Percentiles rank a stretch among this genome's conserved stretches.
phyloP scores from a whole-genome alignment of 148 eudicot species.

The Polygonum aviculare region DNA sequence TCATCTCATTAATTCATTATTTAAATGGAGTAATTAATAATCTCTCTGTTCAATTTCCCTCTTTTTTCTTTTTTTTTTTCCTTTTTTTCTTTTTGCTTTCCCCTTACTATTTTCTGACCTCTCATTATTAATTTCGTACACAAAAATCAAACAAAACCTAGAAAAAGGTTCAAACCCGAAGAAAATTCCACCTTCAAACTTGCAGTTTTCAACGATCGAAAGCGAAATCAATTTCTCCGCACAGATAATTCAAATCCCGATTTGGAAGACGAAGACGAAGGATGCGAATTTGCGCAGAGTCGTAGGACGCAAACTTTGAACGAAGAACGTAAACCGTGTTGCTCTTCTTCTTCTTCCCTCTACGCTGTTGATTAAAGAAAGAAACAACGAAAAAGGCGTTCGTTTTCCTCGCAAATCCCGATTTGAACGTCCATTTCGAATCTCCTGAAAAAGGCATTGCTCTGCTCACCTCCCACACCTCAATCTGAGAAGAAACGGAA shows the following conservation, averaged over 20 bases:
- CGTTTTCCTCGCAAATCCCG: not conserved
- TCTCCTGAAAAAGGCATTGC: not conserved
- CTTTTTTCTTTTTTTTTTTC: not conserved
- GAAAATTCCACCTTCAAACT: not conserved
- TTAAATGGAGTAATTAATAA: not conserved
- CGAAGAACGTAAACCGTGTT: not conserved
- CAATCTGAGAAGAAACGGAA: not conserved
- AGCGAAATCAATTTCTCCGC: not conserved
- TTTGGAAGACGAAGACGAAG: not conserved
- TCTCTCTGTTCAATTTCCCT: not conserved
- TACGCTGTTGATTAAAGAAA: not conserved
- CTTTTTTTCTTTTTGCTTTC: not conserved
- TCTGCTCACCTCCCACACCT: not conserved
- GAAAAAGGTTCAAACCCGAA: not conserved
- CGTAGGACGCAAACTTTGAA: slow-evolving; percentile 6
- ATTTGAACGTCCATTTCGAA: not conserved
- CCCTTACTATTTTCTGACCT: not conserved
- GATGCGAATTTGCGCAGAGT: not conserved
- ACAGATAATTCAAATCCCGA: not conserved
- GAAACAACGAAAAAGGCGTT: not conserved
- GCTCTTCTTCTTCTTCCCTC: not conserved
- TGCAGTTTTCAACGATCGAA: not conserved
- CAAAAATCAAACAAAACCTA: not conserved
- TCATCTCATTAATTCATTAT: not conserved
- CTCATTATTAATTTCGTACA: not conserved